Percentiles rank a stretch among this genome's conserved stretches.
These are phyloP conservation scores for Boletus tomentosulus DNA, from an alignment of 768 basidiomycete genomes.

Conservation along the genomic window DNA sequence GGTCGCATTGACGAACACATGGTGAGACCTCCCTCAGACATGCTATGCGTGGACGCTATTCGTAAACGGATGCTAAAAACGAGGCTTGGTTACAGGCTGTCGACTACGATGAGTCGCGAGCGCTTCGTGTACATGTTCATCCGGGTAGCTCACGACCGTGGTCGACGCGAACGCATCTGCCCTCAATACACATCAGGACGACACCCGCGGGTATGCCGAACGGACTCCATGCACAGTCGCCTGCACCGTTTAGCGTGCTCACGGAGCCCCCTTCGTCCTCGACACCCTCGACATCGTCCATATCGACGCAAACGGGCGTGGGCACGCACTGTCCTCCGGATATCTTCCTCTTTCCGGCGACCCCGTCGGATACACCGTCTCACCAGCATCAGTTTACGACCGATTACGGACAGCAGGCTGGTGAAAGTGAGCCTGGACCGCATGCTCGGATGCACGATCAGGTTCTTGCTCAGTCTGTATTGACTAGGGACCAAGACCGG, in stretches of 20 bases:
- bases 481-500: conserved; percentile 11
- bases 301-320: conserved; percentile 1
- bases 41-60: neutral
- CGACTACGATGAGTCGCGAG: conserved; percentile 20
- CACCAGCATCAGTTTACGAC: conserved; percentile 10
- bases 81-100: conserved; percentile 16
- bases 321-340: conserved; percentile 19
- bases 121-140: conserved; percentile 9
- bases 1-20: conserved; percentile 38
- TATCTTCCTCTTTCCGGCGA: conserved; percentile 27
- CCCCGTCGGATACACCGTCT: conserved; percentile 20
- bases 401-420: conserved; percentile 1
- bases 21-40: conserved; percentile 33
- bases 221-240: conserved; percentile 11
- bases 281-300: conserved; percentile 15
- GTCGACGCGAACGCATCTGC: conserved; percentile 17
- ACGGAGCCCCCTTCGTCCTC: conserved; percentile 21
- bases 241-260: conserved; percentile 26
- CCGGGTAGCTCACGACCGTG: conserved; percentile 10
- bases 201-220: neutral
- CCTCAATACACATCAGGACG: conserved; percentile 26
- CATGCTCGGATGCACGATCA: conserved; percentile 6
- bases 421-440: neutral
- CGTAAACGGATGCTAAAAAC: conserved; percentile 8
- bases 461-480: neutral